phyloP scores from a whole-genome alignment of 2,329 filamentous ascomycete species.

The Decorospora gaudefroyi region DNA sequence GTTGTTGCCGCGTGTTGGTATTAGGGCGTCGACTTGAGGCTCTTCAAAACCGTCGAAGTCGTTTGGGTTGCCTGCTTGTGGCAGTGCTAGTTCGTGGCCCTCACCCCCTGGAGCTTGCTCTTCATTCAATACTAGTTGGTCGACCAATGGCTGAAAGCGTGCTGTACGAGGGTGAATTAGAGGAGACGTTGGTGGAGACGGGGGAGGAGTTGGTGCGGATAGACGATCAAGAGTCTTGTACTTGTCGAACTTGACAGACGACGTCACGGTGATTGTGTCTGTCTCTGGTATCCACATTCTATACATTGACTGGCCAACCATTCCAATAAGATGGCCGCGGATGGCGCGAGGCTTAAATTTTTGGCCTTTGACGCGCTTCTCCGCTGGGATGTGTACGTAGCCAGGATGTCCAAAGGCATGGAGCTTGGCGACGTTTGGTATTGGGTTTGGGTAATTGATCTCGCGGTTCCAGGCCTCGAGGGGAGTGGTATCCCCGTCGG shows the following conservation, averaged over 20 bases:
- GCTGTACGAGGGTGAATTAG: not conserved
- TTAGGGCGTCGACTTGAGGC: not conserved
- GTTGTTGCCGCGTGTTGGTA: not conserved
- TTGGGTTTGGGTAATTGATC: not conserved
- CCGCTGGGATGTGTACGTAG: not conserved
- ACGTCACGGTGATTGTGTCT: not conserved
- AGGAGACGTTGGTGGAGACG: too few species aligned
- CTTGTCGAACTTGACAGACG: not conserved
- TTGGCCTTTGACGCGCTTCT: not conserved
- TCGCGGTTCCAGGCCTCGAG: not conserved
- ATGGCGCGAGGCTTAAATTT: not conserved
- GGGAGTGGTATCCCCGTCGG: not conserved
- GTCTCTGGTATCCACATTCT: not conserved
- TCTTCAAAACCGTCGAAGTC: not conserved
- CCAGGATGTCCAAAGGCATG: not conserved
- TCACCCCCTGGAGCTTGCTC: not conserved
- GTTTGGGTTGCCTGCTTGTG: not conserved
- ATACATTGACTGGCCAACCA: not conserved
- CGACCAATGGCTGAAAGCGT: not conserved
- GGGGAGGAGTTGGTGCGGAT: not conserved
- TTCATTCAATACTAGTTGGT: not conserved
- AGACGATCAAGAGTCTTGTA: not conserved
- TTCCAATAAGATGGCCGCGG: not conserved
- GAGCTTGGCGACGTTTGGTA: not conserved
- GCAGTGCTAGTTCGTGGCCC: not conserved